Conservation (phyloP, 148 eudicot genomes). For the Mesembryanthemum crystallinum region DNA sequence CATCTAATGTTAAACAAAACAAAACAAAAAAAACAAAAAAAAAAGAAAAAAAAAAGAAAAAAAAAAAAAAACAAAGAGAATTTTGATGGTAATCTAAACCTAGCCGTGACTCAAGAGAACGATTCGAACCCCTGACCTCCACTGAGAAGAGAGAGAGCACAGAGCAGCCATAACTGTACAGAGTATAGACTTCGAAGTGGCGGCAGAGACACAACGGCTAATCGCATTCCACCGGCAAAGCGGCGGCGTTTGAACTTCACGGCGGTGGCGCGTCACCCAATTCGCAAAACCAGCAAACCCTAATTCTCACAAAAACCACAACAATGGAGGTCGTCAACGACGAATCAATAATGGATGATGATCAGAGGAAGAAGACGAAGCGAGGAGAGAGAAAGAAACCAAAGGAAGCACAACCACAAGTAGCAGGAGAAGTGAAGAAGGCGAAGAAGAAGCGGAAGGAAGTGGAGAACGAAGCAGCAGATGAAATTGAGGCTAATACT, state of each 20-base stretch:
- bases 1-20: no score
- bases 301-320: neutral
- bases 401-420: neutral
- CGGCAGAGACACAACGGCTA: no score
- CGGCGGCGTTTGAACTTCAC: constrained; percentile 1
- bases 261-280: neutral
- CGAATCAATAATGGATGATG: neutral
- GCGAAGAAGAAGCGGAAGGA: neutral
- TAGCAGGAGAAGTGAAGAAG: neutral
- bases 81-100: no score
- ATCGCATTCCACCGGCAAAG: neutral
- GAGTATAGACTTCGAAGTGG: no score
- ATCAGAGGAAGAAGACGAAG: neutral
- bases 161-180: no score
- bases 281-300: neutral
- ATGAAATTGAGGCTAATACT: neutral
- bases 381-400: neutral
- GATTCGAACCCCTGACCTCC: constrained; percentile 18
- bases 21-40: no score
- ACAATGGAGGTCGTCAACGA: constrained; percentile 8
- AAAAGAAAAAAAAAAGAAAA: no score
- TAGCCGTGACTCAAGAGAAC: neutral
- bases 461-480: neutral
- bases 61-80: no score
- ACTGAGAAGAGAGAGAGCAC: neutral